Evolutionary conservation across 2,329 filamentous ascomycete species (phyloP), one percentile per base, ranked within the genome.

Genomic region (Macrophomina tecta): DNA sequence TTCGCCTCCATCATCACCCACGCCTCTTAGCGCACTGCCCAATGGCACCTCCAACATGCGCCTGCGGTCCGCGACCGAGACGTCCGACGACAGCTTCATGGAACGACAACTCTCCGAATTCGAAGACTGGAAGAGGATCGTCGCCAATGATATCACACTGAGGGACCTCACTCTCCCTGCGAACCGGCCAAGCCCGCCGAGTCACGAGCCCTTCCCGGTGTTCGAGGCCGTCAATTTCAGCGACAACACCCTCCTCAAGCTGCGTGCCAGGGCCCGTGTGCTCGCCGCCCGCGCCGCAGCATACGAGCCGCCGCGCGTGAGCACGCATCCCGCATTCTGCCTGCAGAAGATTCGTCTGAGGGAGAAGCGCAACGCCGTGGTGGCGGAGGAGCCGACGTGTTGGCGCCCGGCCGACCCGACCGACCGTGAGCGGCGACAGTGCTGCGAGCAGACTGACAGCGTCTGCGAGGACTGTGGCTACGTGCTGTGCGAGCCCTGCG

Each of bases 381-480:
- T 12, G 58, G 9, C 42, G 4, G 30, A 62, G 16, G 9, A 23
- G 16, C 42, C 46, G 14, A 49, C 28, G 9, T 62, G 58, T 32
- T 62, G 58, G 58, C 58, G 58, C 12, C 58, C 58, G 12, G 18
- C 9, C 34, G 12, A 23, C 11, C 4, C 7, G 5, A 7, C 5
- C 23, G 30, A 49, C 58, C 30, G 49, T 8, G 12, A 49, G 16
- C 40, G 36, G 18, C 32, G 34, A 30, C 51, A 32, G 18, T 65
- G 63, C 51, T 65, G 63, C 18, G 30, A 49, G 45, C 42, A 30
- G 30, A 40, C 18, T 23, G 63, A 38, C 16, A 6, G 4, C 40
- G 46, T 56, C 51, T 65, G 63, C 52, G 53, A 65, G 18, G 63
- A 65, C 53, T 65, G 63, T 32, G 53, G 53, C 16, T 56, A 45